These are phyloP conservation scores for Lepidium sativum DNA, from an alignment of 345 rosid genomes.

Conservation along the genomic window DNA sequence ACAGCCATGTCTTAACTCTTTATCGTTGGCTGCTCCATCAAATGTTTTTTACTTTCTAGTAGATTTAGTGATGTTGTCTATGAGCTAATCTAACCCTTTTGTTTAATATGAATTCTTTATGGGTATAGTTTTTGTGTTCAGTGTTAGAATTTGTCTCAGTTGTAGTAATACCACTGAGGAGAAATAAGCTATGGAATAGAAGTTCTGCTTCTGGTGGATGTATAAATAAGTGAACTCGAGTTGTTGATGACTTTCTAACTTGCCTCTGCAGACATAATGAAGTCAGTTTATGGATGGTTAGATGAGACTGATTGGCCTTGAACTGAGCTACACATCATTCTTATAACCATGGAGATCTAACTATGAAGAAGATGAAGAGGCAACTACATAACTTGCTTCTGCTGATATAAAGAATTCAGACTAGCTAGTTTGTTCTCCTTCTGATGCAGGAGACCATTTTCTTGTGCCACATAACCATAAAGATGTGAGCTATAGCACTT, in stretches of 20 bases:
- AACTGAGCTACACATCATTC: not conserved
- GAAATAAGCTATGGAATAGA: conserved; percentile 28
- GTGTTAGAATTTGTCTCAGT: conserved; percentile 1
- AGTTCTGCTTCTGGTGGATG: conserved; percentile 16
- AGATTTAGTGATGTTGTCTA: conserved; percentile 23
- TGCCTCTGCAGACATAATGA: not conserved
- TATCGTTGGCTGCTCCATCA: not conserved
- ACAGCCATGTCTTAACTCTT: conserved; percentile 53
- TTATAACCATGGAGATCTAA: not conserved
- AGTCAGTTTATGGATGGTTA: not conserved
- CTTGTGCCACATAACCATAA: not conserved
- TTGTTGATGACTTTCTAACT: not conserved
- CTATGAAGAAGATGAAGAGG: not conserved
- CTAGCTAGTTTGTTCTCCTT: not conserved
- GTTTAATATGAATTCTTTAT: conserved; percentile 4
- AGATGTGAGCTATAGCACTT: not conserved
- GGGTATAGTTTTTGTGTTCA: not conserved
- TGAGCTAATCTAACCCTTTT: conserved; percentile 20
- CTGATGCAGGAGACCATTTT: not conserved
- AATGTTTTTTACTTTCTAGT: conserved; percentile 8
- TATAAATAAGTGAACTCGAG: not conserved
- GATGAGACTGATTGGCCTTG: not conserved
- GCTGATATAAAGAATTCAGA: not conserved
- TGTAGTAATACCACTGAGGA: conserved; percentile 27
- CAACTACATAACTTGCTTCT: too few relatives aligned